Percentiles rank a stretch among this genome's conserved stretches.
Evolutionary conservation across 805 yeast species (phyloP).

Genomic region (Zygosaccharomyces bisporus): DNA sequence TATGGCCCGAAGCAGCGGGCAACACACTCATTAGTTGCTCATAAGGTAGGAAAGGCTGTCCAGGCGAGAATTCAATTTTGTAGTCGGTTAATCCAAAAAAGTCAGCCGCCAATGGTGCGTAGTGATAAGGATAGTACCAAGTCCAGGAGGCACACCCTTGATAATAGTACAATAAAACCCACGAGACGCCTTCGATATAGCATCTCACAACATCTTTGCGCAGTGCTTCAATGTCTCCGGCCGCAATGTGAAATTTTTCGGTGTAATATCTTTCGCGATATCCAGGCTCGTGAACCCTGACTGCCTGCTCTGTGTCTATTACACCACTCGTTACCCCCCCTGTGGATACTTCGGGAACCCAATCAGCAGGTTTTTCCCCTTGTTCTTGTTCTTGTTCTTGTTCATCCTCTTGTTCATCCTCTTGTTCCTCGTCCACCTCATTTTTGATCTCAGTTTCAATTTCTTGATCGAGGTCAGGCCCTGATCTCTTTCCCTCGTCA

Average conservation of each 20-base stretch:
- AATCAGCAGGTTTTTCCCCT: conserved; percentile 23
- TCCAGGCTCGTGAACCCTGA: conserved; percentile 83
- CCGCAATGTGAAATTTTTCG: conserved; percentile 60
- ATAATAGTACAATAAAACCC: conserved; percentile 90
- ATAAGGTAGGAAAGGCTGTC: conserved; percentile 82
- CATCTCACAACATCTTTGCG: conserved; percentile 59
- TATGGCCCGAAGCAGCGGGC: conserved; percentile 90
- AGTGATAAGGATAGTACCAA: conserved; percentile 96
- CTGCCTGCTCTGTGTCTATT: conserved; percentile 47
- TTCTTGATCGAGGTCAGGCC: conserved; percentile 20
- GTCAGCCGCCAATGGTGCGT: conserved; percentile 96
- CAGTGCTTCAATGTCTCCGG: conserved; percentile 50
- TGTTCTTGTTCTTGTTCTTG: conserved; percentile 16
- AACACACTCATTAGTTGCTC: conserved; percentile 93
- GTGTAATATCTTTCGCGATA: conserved; percentile 77
- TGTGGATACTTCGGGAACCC: conserved; percentile 29
- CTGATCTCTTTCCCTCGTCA: conserved; percentile 6
- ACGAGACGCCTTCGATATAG: conserved; percentile 93
- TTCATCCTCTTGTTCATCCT: conserved; percentile 19
- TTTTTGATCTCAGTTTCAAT: conserved; percentile 26
- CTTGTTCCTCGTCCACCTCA: conserved; percentile 18
- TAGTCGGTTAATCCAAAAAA: conserved; percentile 52
- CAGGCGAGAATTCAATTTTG: conserved; percentile 56
- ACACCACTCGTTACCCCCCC: conserved; percentile 34
- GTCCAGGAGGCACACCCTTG: conserved; percentile 99